Evolutionary conservation across 2,329 filamentous ascomycete genomes (phyloP).

Genomic region (Herpotrichia juniperi): DNA sequence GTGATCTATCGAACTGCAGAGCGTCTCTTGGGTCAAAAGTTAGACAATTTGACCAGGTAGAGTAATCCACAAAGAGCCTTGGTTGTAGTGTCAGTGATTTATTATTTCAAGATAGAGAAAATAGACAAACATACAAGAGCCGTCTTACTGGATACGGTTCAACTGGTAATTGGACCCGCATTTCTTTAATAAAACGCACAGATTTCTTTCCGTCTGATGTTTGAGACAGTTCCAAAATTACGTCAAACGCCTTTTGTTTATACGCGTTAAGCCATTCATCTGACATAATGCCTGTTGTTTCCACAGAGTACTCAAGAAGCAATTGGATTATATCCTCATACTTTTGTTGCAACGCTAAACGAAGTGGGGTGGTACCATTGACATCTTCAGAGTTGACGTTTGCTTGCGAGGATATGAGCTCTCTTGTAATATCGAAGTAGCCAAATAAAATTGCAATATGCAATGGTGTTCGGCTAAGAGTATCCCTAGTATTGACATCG

Average conservation of each 20-base stretch:
- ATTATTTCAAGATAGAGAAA: neutral
- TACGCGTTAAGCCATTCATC: neutral
- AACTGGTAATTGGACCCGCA: neutral
- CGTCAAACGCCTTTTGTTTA: neutral
- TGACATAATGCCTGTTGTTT: neutral
- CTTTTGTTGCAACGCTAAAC: neutral
- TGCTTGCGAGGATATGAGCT: neutral
- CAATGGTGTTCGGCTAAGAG: neutral
- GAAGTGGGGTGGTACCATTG: neutral
- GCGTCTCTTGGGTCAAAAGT: neutral
- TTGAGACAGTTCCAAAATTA: neutral
- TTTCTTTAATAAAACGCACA: neutral
- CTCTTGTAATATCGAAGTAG: neutral
- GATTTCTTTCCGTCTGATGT: neutral
- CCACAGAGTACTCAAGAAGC: neutral
- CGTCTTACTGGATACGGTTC: neutral
- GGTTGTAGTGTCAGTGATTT: neutral
- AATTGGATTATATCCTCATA: neutral
- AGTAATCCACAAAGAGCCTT: neutral
- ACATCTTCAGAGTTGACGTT: neutral
- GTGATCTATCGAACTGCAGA: neutral
- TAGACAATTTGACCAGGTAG: neutral
- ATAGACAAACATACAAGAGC: neutral
- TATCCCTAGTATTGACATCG: neutral
- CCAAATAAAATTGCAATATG: neutral